phyloP scores from a whole-genome alignment of 1,139 yeast species.

The Protomyces gravidus region DNA sequence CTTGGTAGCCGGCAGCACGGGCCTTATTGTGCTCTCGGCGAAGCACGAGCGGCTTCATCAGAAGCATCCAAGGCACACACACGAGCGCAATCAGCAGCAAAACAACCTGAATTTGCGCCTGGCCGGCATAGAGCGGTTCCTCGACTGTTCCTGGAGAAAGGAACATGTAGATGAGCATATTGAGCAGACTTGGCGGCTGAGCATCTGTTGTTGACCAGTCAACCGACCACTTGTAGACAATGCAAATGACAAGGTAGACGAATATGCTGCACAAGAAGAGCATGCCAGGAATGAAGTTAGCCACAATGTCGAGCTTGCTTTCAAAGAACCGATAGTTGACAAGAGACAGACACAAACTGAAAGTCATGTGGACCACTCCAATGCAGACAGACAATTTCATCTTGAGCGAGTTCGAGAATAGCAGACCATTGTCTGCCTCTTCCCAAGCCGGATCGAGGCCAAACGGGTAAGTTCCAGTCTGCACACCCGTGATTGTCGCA shows the following conservation, averaged over 20 bases:
- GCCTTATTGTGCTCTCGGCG: constrained; percentile 45
- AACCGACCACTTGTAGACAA: constrained; percentile 88
- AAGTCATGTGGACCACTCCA: constrained; percentile 95
- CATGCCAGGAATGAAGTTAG: constrained; percentile 90
- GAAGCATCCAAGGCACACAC: constrained; percentile 91
- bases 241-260: constrained; percentile 79
- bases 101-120: constrained; percentile 68
- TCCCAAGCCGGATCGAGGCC: constrained; percentile 98
- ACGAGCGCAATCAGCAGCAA: constrained; percentile 70
- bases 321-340: constrained; percentile 72
- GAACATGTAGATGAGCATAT: constrained; percentile 95
- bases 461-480: constrained; percentile 66
- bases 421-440: constrained; percentile 84
- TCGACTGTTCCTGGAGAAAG: constrained; percentile 86
- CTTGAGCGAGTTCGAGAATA: constrained; percentile 90
- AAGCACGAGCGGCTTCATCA: constrained; percentile 80
- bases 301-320: constrained; percentile 77
- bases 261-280: constrained; percentile 93
- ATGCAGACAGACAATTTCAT: constrained; percentile 91
- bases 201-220: constrained; percentile 76
- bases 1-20: constrained; percentile 39
- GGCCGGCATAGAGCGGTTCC: constrained; percentile 79
- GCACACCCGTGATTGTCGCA: constrained; percentile 59
- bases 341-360: constrained; percentile 77
- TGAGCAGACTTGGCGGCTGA: constrained; percentile 87